Base-by-base conservation (phyloP, 306 rosid species). In the Castanopsis chinensis region DNA sequence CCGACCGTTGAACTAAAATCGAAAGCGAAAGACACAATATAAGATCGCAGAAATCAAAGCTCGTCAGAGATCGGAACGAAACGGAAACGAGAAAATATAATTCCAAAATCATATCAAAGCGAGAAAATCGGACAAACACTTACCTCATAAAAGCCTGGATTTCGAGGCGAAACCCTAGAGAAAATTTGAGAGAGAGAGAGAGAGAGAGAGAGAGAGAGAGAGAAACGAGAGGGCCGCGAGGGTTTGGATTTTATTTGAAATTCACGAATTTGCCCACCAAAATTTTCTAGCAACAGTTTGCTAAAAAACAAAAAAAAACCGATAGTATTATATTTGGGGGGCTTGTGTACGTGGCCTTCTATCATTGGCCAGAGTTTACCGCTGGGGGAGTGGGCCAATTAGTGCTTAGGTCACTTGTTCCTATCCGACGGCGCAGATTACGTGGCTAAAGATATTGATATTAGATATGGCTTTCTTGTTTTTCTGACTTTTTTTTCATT, bases 261-360 rank as follows among this genome's bases (percentile, higher is more conserved):
- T 83, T 75, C 77, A 77, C 57, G 59, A 35, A 74, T 28, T 4
- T 88, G 91, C 97, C 98, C 97, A 97, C 98, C 93, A 94, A 86
- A 87, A 80, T 81, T 81, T 82, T 77, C 65, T 41, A 23, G 58
- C 74, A 54, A 80, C 87, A 82, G 83, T 81, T 61, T 73, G 64
- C 79, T 60, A 55, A 25, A 55, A 41, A 15, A 60, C 52, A 11
- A 6, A 64, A 37, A 32, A n/a, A n/a, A n/a, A n/a, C n/a, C n/a
- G n/a, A n/a, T 27, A 58, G n/a, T 60, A 2, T 9, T 12, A 27
- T 14, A 18, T 4, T 61, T 27, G n/a, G 60, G 25, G 19, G 67
- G 15, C 9, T 3, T 17, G 30, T 20, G n/a, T 69, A 80, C 92
- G 90, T 77, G 90, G 60, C 78, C 4, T 0, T 0, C 0, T n/a